Evolutionary conservation across 1,284 basidiomycete genomes (phyloP), one percentile per base, ranked within the genome.

Genomic region (Ceratobasidium papillatum): DNA sequence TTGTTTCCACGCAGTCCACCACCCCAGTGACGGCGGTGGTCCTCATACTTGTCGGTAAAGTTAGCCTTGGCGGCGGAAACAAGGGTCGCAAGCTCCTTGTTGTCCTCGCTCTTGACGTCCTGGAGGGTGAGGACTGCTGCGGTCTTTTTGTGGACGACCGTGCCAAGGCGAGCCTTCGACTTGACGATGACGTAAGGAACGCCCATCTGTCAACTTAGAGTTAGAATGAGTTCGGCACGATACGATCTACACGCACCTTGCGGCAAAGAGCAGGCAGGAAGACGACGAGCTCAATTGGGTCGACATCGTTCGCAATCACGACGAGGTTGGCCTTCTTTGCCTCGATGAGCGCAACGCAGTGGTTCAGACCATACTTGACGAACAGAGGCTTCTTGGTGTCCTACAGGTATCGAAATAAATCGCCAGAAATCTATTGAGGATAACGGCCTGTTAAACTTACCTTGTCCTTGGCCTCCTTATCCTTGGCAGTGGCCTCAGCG

Each of bases 181-280:
- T 98, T 98, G 81, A 98, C 95, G 80, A 99, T 98, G 78, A 97
- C 95, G 86, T 99, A 99, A 43, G 95, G 95, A 63, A 98, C 91
- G 83, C 96, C 96, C 96, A 98, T 98, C 91, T 69, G 19, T 22
- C 17, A 51, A 47, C 2, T 12, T 56, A 34, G 12, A 5, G 17
- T 38, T 19, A 61, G 17, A 30, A 32, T 32, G n/a, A 52, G 36
- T 22, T 56, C 14, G 38, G 66, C 3, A 30, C 19, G 52, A 25
- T 25, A 22, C 30, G 36, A 38, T 43, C 34, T 43, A 14, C 52
- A 27, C 22, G 22, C 25, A 69, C 66, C 66, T 98, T 98, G 84
- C 96, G 91, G 88, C 97, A 99, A 78, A 99, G 91, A 76, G 97
- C 96, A 77, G 97, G 97, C 76, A 99, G 88, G 93, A 96, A 99